Percentiles rank a stretch among this genome's conserved stretches.
Evolutionary conservation across 2,329 filamentous ascomycete species (phyloP).

Genomic region (Ophidiomyces ophidiicola): DNA sequence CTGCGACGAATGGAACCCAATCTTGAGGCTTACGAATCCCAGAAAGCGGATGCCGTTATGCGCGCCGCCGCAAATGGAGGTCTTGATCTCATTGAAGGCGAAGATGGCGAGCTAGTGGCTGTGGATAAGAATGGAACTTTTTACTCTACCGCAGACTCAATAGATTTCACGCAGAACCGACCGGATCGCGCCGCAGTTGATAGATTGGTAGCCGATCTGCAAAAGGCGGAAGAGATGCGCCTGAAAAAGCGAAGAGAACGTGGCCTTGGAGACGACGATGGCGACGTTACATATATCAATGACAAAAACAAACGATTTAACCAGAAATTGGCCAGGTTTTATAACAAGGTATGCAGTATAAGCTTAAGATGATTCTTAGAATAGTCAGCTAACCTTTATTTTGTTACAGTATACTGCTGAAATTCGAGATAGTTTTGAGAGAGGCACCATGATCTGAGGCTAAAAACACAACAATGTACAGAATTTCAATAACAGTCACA

Average conservation of each 20-base stretch:
- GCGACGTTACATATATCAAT: conserved; percentile 97
- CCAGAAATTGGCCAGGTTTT: conserved; percentile 88
- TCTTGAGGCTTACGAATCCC: conserved; percentile 70
- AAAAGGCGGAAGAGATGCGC: conserved; percentile 75
- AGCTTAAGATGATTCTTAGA: too few species aligned
- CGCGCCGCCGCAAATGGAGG: conserved; percentile 72
- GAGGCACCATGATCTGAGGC: conserved; percentile 79
- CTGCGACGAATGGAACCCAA: conserved; percentile 64
- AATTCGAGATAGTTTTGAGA: conserved; percentile 93
- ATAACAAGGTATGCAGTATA: conserved; percentile 57
- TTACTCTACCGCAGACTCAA: conserved; percentile 76
- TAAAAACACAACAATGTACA: conserved; percentile 1
- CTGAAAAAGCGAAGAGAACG: conserved; percentile 77
- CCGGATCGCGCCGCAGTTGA: conserved; percentile 81
- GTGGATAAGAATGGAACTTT: conserved; percentile 85
- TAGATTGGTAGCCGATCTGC: conserved; percentile 70
- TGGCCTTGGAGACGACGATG: conserved; percentile 68
- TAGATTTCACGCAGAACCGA: conserved; percentile 69
- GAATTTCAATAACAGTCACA: conserved; percentile 9
- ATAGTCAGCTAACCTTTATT: conserved; percentile 7
- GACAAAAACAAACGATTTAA: conserved; percentile 99
- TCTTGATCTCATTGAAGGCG: conserved; percentile 89
- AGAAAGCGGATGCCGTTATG: conserved; percentile 76
- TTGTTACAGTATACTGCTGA: conserved; percentile 66
- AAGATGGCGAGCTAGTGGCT: conserved; percentile 84